Conservation (phyloP, 2,329 filamentous ascomycete genomes). For the Exophiala aquamarina region DNA sequence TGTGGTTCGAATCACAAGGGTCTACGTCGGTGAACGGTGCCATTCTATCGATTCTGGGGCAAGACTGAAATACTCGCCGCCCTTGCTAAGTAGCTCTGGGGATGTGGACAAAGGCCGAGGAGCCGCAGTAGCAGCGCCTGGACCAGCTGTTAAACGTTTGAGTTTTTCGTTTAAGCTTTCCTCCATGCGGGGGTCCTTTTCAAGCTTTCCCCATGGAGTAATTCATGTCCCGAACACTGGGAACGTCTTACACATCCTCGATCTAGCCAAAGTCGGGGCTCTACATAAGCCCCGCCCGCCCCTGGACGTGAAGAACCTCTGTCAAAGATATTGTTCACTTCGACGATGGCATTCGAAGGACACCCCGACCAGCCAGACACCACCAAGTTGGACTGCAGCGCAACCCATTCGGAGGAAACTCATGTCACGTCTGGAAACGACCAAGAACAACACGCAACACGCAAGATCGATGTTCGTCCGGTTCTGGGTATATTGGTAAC, state of each 20-base stretch:
- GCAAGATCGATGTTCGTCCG: conserved; percentile 6
- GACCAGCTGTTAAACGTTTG: not conserved
- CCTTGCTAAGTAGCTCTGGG: not conserved
- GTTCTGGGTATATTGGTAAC: conserved; percentile 9
- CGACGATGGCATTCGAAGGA: conserved; percentile 1
- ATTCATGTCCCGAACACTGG: conserved; percentile 1
- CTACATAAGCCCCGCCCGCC: not conserved
- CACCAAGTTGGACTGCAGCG: conserved; percentile 1
- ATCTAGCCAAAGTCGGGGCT: not conserved
- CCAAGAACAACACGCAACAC: not conserved
- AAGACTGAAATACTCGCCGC: not conserved
- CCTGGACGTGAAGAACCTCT: not conserved
- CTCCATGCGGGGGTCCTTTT: not conserved
- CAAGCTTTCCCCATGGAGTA: conserved; percentile 1
- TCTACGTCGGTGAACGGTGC: not conserved
- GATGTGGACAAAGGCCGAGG: not conserved
- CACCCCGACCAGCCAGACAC: not conserved
- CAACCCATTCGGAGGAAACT: not conserved
- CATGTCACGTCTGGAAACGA: not conserved
- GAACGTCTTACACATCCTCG: not conserved
- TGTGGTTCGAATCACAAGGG: not conserved
- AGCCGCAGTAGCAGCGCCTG: not conserved
- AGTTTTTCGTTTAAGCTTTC: not conserved
- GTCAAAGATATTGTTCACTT: not conserved
- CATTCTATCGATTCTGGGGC: conserved; percentile 1